Evolutionary conservation across 768 basidiomycete species (phyloP).

Genomic region (Lanmaoa rubissima): DNA sequence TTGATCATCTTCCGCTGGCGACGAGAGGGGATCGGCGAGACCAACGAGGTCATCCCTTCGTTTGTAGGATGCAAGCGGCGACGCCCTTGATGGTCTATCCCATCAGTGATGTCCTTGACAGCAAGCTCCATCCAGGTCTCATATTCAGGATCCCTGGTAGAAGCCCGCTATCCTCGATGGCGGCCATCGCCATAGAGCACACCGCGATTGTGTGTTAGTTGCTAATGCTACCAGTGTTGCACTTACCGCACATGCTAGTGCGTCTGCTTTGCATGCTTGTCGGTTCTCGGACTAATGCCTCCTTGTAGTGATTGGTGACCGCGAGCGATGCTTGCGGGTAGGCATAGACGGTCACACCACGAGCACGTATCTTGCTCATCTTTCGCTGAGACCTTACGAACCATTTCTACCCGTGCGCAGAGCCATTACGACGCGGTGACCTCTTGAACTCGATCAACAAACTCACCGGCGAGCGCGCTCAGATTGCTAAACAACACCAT

Average conservation of each 20-base stretch:
- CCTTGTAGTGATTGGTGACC: conserved; percentile 79
- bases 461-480: conserved; percentile 65
- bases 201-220: no score
- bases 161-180: no score
- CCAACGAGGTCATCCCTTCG: no score
- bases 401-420: conserved; percentile 34
- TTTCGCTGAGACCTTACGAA: not conserved
- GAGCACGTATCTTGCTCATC: conserved; percentile 45
- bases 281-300: conserved; percentile 6
- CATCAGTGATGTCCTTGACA: no score
- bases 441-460: conserved; percentile 80
- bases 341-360: conserved; percentile 85
- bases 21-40: no score
- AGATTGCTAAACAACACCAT: conserved; percentile 31
- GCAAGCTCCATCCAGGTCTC: no score
- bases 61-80: no score
- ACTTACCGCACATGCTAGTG: conserved; percentile 94
- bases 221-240: no score
- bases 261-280: conserved; percentile 34
- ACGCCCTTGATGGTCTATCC: no score
- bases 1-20: no score
- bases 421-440: conserved; percentile 77
- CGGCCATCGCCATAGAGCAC: no score
- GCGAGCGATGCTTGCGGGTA: conserved; percentile 73
- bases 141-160: no score